phyloP scores from a whole-genome alignment of 2,329 filamentous ascomycete genomes.

The Magnaporthales sp. region DNA sequence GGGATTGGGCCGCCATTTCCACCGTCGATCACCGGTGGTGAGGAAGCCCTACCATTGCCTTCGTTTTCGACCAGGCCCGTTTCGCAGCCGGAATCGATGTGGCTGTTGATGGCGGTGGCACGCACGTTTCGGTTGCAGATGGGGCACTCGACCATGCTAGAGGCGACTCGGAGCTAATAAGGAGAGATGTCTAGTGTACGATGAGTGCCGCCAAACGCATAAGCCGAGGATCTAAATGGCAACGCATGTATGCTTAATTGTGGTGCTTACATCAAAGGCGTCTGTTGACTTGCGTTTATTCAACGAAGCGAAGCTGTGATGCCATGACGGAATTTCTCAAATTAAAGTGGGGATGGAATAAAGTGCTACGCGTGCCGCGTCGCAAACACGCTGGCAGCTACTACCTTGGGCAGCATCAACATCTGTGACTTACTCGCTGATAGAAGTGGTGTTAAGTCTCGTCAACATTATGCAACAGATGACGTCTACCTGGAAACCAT shows the following conservation, averaged over 20 bases:
- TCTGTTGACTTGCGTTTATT: background rate
- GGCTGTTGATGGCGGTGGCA: constrained; percentile 71
- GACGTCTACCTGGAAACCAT: too few species aligned
- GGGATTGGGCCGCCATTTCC: constrained; percentile 18
- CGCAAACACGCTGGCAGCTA: background rate
- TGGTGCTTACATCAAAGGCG: background rate
- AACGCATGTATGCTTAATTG: background rate
- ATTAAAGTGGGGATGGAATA: background rate
- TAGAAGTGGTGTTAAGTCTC: too few species aligned
- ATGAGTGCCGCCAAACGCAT: background rate
- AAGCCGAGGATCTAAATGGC: too few species aligned
- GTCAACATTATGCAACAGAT: too few species aligned
- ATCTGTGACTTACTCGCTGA: background rate
- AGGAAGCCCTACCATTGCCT: constrained; percentile 16
- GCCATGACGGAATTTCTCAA: constrained; percentile 1
- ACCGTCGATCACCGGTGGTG: constrained; percentile 14
- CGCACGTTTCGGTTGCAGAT: constrained; percentile 71
- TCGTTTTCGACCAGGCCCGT: constrained; percentile 52
- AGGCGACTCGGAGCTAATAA: background rate
- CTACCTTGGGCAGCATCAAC: background rate
- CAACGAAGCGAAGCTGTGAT: background rate
- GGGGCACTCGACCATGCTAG: constrained; percentile 60
- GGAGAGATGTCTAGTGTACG: background rate
- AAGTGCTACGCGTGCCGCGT: background rate
- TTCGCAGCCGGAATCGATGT: constrained; percentile 79